phyloP scores from a whole-genome alignment of 2,329 filamentous ascomycete genomes.

The Shiraia bambusicola region DNA sequence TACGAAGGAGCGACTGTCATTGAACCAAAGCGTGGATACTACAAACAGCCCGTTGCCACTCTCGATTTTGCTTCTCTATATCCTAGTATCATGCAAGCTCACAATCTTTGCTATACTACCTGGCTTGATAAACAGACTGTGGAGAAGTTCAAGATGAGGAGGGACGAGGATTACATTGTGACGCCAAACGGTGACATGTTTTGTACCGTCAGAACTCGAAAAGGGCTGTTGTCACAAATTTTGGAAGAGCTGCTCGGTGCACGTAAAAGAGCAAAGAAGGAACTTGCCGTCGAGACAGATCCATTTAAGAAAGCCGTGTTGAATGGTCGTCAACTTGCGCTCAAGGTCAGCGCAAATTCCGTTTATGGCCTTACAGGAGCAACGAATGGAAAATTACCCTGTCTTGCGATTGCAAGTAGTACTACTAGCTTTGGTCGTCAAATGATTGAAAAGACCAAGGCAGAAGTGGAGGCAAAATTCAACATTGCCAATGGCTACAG shows the following conservation, averaged over 20 bases:
- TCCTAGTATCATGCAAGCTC: constrained; percentile 97
- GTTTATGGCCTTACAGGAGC: constrained; percentile 97
- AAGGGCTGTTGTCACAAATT: constrained; percentile 92
- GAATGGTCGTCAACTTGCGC: constrained; percentile 91
- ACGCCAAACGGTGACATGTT: constrained; percentile 95
- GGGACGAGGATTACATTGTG: constrained; percentile 93
- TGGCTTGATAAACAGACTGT: constrained; percentile 76
- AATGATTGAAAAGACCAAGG: constrained; percentile 98
- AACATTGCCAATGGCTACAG: constrained; percentile 91
- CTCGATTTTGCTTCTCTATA: constrained; percentile 99
- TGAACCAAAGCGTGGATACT: constrained; percentile 89
- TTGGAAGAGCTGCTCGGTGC: constrained; percentile 88
- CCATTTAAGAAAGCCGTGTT: constrained; percentile 97
- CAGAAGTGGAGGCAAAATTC: constrained; percentile 89
- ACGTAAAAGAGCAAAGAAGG: constrained; percentile 91
- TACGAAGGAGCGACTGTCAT: constrained; percentile 99
- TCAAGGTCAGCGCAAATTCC: constrained; percentile 97
- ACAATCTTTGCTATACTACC: constrained; percentile 97
- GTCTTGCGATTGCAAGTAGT: constrained; percentile 91
- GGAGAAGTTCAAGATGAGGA: constrained; percentile 73
- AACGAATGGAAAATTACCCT: constrained; percentile 92
- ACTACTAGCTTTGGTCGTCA: constrained; percentile 96
- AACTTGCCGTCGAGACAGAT: constrained; percentile 84
- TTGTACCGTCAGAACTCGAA: constrained; percentile 82
- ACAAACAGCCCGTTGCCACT: constrained; percentile 91